phyloP scores from a whole-genome alignment of 2,329 filamentous ascomycete species.

The Penicillium palitans region DNA sequence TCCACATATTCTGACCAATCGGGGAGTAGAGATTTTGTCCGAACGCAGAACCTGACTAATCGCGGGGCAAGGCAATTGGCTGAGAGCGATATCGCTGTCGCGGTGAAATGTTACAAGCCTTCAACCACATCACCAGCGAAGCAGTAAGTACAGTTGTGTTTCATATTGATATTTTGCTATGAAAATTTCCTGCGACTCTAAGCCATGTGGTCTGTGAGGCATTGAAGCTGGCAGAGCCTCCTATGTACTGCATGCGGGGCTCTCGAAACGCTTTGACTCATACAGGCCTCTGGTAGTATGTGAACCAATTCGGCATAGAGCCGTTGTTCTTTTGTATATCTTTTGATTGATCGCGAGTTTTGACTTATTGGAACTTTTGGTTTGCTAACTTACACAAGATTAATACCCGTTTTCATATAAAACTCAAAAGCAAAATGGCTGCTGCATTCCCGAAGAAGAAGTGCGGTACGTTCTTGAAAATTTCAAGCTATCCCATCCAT shows the following conservation, averaged over 20 bases:
- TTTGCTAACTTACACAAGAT: conserved; percentile 11
- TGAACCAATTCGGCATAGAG: conserved; percentile 2
- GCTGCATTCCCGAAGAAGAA: conserved; percentile 40
- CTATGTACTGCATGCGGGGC: conserved; percentile 18
- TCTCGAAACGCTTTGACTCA: conserved; percentile 21
- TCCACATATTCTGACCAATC: conserved; percentile 11
- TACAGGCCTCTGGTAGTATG: conserved; percentile 9
- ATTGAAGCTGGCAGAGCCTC: conserved; percentile 6
- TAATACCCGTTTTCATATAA: conserved; percentile 6
- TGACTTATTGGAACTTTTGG: not conserved
- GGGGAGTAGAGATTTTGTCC: not conserved
- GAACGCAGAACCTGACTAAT: conserved; percentile 17
- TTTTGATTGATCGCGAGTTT: not conserved
- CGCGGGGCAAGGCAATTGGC: conserved; percentile 18
- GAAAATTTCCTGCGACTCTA: not conserved
- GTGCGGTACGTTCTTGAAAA: conserved; percentile 35
- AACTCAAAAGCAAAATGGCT: conserved; percentile 29
- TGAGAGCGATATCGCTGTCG: conserved; percentile 36
- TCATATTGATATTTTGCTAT: conserved; percentile 1
- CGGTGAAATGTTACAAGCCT: conserved; percentile 23
- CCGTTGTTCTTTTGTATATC: not conserved
- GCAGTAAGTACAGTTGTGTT: conserved; percentile 23
- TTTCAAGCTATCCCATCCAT: not conserved
- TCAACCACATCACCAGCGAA: conserved; percentile 21
- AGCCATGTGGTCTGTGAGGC: not conserved